These are phyloP conservation scores for Annona squamosa DNA, from an alignment of 164 flowering plant species.

Conservation along the genomic window DNA sequence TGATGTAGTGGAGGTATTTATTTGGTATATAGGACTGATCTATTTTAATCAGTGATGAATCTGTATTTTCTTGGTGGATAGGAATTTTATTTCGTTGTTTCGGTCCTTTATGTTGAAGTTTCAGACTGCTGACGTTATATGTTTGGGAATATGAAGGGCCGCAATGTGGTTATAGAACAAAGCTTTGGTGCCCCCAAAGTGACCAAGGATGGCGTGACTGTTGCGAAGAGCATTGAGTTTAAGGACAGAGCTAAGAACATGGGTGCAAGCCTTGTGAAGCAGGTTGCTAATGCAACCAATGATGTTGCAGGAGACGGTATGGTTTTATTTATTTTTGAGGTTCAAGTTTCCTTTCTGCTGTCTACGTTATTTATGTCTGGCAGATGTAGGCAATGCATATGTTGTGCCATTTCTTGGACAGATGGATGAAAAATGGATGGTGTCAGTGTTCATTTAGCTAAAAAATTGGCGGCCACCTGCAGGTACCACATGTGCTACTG, in stretches of 20 bases:
- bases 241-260: conserved; percentile 78
- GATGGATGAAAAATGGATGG: too few relatives aligned
- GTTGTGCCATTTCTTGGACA: too few relatives aligned
- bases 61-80: background rate
- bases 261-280: conserved; percentile 97
- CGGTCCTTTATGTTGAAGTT: background rate
- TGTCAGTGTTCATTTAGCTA: background rate
- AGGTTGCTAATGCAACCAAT: conserved; percentile 97
- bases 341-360: background rate
- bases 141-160: conserved; percentile 42
- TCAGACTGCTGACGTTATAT: background rate
- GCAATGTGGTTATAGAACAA: conserved; percentile 88
- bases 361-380: background rate
- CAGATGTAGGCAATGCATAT: too few relatives aligned
- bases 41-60: background rate
- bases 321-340: conserved; percentile 7
- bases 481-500: conserved; percentile 99
- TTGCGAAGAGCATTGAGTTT: conserved; percentile 93
- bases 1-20: background rate
- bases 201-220: conserved; percentile 97
- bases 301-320: conserved; percentile 95
- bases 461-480: conserved; percentile 9
- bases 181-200: conserved; percentile 93
- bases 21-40: background rate
- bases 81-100: background rate